These are phyloP conservation scores for Boeremia exigua DNA, from an alignment of 2,329 filamentous ascomycete species.

Conservation along the genomic window DNA sequence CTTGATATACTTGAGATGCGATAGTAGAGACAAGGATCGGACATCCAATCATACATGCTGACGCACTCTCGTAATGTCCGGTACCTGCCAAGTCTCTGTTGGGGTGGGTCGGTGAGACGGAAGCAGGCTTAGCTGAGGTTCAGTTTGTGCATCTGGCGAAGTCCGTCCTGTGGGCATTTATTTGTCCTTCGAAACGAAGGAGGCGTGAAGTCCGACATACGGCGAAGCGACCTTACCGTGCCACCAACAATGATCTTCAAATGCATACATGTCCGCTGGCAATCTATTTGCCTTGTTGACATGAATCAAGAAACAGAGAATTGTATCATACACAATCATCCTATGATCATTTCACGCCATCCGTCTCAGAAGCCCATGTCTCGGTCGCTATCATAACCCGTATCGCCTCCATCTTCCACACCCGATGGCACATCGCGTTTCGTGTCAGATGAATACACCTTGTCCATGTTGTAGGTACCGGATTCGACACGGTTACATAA, in stretches of 20 bases:
- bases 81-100: constrained; percentile 3
- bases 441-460: neutral
- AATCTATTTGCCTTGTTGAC: neutral
- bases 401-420: neutral
- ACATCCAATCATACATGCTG: neutral
- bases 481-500: neutral
- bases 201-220: neutral
- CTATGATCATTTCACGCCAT: neutral
- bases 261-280: neutral
- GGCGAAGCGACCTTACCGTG: neutral
- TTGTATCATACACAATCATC: neutral
- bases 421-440: neutral
- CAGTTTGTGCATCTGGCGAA: neutral
- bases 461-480: neutral
- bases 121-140: neutral
- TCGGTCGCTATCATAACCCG: neutral
- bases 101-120: constrained; percentile 1
- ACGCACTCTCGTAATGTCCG: neutral
- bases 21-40: neutral
- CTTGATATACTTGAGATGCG: constrained; percentile 2
- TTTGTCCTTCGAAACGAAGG: neutral
- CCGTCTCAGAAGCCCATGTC: constrained; percentile 4
- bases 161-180: neutral
- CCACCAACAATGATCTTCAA: neutral
- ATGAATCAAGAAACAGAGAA: too few species aligned